Percentiles rank a stretch among this genome's conserved stretches.
Conservation (phyloP, 805 yeast genomes). For the Hanseniaspora valbyensis region DNA sequence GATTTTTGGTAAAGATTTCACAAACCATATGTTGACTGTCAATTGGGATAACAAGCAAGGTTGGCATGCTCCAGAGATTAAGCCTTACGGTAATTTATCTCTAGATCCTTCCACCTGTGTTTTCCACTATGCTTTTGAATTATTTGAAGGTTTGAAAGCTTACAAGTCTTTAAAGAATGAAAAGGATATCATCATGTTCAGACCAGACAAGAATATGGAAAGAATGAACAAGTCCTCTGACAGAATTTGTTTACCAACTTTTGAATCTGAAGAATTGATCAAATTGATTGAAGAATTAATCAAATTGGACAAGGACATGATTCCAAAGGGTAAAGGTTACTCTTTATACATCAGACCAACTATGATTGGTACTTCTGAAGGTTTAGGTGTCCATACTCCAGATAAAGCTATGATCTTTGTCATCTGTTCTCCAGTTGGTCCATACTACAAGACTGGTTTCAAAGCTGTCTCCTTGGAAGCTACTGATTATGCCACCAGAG, state of each 20-base stretch:
- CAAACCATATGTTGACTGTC: constrained; percentile 77
- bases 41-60: constrained; percentile 72
- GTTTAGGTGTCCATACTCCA: constrained; percentile 80
- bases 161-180: constrained; percentile 54
- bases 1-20: constrained; percentile 64
- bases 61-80: constrained; percentile 82
- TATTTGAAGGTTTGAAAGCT: constrained; percentile 94
- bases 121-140: constrained; percentile 87
- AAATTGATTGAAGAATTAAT: constrained; percentile 68
- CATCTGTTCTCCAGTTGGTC: constrained; percentile 93
- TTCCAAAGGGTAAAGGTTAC: constrained; percentile 80
- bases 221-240: constrained; percentile 83
- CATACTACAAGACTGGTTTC: constrained; percentile 90
- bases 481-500: constrained; percentile 90
- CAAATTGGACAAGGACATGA: constrained; percentile 59
- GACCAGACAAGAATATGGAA: constrained; percentile 84
- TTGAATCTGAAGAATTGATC: constrained; percentile 66
- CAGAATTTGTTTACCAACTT: constrained; percentile 79
- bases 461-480: constrained; percentile 92
- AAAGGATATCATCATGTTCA: constrained; percentile 55
- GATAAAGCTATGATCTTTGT: constrained; percentile 70
- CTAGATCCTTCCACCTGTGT: constrained; percentile 86
- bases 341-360: constrained; percentile 91
- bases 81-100: constrained; percentile 65
- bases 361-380: constrained; percentile 81